phyloP scores from a whole-genome alignment of 78 protist genomes.

The Neovahlkampfia damariscottae region DNA sequence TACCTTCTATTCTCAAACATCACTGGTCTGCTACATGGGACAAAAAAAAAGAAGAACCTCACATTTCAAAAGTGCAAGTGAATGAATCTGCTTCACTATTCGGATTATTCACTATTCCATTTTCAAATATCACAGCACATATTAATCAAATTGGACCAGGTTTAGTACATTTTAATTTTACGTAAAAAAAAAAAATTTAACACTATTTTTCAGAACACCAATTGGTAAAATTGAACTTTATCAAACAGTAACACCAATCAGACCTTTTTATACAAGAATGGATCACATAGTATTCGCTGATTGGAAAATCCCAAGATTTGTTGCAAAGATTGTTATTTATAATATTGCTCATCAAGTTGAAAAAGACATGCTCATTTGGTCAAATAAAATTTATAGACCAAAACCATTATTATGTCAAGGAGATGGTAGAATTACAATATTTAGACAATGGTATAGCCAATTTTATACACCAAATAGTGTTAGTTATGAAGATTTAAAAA shows the following conservation, averaged over 20 bases:
- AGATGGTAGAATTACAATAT: slow-evolving; percentile 5
- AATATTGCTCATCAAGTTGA: background rate
- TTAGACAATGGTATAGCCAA: background rate
- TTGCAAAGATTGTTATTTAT: background rate
- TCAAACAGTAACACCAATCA: background rate
- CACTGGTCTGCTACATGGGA: background rate
- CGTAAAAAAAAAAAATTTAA: too few species aligned
- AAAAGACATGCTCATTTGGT: slow-evolving; percentile 2
- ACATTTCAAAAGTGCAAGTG: background rate
- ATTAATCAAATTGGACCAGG: slow-evolving; percentile 2
- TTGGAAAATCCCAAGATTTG: background rate
- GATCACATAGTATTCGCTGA: background rate
- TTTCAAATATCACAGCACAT: background rate
- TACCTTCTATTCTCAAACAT: background rate
- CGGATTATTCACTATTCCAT: background rate
- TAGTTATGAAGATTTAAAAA: background rate
- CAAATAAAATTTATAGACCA: background rate
- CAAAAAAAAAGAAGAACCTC: background rate
- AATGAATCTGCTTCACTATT: background rate
- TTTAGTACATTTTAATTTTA: background rate
- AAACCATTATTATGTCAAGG: background rate
- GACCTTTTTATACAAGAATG: background rate
- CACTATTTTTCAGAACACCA: too few species aligned
- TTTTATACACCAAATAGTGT: background rate
- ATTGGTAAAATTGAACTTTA: background rate